Conservation (phyloP, 768 basidiomycete genomes). For the Pulveroboletus sp. region DNA sequence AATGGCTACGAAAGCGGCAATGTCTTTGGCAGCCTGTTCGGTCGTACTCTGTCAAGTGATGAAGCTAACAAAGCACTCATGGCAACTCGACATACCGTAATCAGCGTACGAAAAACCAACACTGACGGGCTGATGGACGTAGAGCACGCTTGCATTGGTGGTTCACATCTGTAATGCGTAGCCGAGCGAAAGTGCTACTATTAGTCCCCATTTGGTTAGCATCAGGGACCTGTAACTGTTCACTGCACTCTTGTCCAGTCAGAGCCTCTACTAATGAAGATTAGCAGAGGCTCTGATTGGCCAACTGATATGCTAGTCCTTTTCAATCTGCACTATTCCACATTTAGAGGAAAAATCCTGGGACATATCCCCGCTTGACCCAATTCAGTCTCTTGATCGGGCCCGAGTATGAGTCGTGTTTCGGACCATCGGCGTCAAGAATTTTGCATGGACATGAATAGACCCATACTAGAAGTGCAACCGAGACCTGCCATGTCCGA, state of each 20-base stretch:
- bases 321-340: too few species aligned
- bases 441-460: constrained; percentile 42
- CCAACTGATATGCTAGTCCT: too few species aligned
- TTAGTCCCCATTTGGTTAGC: too few species aligned
- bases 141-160: constrained; percentile 47
- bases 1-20: constrained; percentile 61
- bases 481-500: constrained; percentile 36
- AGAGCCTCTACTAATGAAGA: too few species aligned
- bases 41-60: constrained; percentile 45
- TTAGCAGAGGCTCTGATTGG: too few species aligned
- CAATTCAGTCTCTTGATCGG: too few species aligned
- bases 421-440: constrained; percentile 40
- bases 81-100: constrained; percentile 25
- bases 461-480: constrained; percentile 51
- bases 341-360: too few species aligned
- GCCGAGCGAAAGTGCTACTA: too few species aligned
- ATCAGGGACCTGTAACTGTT: too few species aligned
- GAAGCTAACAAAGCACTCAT: not conserved
- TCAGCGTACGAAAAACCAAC: constrained; percentile 41
- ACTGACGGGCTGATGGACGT: constrained; percentile 39
- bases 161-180: constrained; percentile 40
- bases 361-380: too few species aligned
- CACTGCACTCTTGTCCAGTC: too few species aligned
- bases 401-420: constrained; percentile 31
- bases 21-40: constrained; percentile 58